These are phyloP conservation scores for Bullera alba DNA, from an alignment of 768 basidiomycete species.

Conservation along the genomic window DNA sequence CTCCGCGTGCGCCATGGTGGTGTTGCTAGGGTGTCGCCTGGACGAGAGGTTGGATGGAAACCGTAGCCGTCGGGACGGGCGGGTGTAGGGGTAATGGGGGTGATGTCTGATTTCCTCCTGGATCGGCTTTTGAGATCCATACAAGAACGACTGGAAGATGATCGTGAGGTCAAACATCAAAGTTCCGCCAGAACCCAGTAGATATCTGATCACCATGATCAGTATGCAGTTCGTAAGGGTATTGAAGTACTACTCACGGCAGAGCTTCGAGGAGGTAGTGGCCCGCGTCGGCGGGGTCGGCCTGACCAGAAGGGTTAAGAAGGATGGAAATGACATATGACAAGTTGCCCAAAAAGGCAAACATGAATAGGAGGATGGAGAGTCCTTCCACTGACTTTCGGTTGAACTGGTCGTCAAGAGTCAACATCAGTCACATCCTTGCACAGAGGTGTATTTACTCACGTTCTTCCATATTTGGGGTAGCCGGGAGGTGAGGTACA, in stretches of 20 bases:
- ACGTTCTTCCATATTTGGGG: slow-evolving; percentile 99
- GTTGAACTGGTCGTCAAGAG: slow-evolving; percentile 54
- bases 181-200: slow-evolving; percentile 87
- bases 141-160: slow-evolving; percentile 74
- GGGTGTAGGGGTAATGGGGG: too few relatives aligned
- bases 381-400: slow-evolving; percentile 93
- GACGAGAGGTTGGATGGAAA: too few relatives aligned
- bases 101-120: too few relatives aligned
- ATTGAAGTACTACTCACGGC: slow-evolving; percentile 57
- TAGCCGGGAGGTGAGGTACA: slow-evolving; percentile 86
- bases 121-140: too few relatives aligned
- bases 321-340: slow-evolving; percentile 89
- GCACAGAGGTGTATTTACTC: slow-evolving; percentile 47
- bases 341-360: slow-evolving; percentile 85
- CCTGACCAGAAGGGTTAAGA: slow-evolving; percentile 55
- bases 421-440: not conserved
- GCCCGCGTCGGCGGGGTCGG: slow-evolving; percentile 53
- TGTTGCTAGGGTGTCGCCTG: slow-evolving; percentile 6
- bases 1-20: not conserved
- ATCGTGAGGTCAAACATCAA: slow-evolving; percentile 89
- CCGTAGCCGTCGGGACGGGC: too few relatives aligned
- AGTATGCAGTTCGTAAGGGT: not conserved
- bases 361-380: slow-evolving; percentile 85
- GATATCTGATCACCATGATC: slow-evolving; percentile 50
- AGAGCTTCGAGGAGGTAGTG: slow-evolving; percentile 72